Percentiles rank a stretch among this genome's conserved stretches.
Conservation (phyloP, 225 moss, liverwort and hornwort genomes). For the Rhytidiadelphus loreus region DNA sequence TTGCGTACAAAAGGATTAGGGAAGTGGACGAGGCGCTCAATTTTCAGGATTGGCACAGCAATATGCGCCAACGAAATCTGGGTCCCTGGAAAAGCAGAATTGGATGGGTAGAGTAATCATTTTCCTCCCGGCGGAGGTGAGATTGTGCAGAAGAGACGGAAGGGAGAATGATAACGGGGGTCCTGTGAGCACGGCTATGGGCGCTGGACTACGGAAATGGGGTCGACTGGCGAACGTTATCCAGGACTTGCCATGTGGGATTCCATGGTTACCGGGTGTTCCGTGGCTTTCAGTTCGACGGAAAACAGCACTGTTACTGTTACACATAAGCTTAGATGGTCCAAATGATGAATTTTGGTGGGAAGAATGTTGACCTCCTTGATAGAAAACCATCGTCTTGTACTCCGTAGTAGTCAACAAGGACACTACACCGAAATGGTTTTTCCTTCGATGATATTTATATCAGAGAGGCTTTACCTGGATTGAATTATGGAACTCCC, state of each 20-base stretch:
- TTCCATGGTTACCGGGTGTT: neutral
- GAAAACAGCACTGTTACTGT: neutral
- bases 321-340: too few relatives aligned
- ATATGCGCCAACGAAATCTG: neutral
- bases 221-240: neutral
- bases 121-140: neutral
- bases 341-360: too few relatives aligned
- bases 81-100: neutral
- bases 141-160: neutral
- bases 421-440: too few relatives aligned
- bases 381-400: too few relatives aligned
- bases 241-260: conserved; percentile 2
- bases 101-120: neutral
- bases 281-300: neutral
- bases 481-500: too few relatives aligned
- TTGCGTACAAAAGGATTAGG: neutral
- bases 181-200: neutral
- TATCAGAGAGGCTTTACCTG: too few relatives aligned
- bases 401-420: too few relatives aligned
- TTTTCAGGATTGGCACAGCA: neutral
- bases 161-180: neutral
- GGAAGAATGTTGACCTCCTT: too few relatives aligned
- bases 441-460: too few relatives aligned
- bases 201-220: neutral
- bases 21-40: neutral